Evolutionary conservation across 2,329 filamentous ascomycete genomes (phyloP), one percentile per base, ranked within the genome.

Genomic region (Aspergillus pseudoviridinutans): DNA sequence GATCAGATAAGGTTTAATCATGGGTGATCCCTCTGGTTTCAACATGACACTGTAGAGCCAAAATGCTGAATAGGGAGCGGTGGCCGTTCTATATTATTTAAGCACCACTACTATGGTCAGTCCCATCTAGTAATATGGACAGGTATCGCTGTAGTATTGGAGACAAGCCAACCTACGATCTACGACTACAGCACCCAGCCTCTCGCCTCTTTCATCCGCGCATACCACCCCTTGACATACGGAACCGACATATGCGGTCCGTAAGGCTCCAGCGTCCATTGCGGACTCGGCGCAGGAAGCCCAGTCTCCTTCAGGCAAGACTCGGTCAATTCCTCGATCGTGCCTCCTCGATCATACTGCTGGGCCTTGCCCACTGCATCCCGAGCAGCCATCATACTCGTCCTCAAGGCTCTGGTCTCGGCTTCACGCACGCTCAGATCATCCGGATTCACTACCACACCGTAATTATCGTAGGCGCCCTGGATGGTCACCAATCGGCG

Each of bases 151-250:
- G 29, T 14, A 32, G 4, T 1, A 14, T 12, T 14, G 29, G 3
- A 4, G 14, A 32, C 12, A 14, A 32, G 29, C 10, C 29, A 14
- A 14, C 17, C 32, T 29, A 29, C 3, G 8, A 29, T 29, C 38
- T 44, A 44, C 41, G 41, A 22, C n/a, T 44, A n/a, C n/a, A 44
- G 10, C n/a, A 10, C 41, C 60, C 62, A 63, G 5, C 60, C 60
- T 8, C 56, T 60, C 5, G 38, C 59, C 17, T 56, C 49, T 4
- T 49, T 56, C 61, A 56, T 64, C 27, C n/a, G 54, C 10, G 42
- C 62, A 61, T 76, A 80, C 78, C 79, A 80, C 0, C 71, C 59
- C 61, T 71, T 69, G 42, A 80, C 77, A 66, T 80, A 81, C 22
- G 69, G 63, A 49, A 79, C 50, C 10, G 68, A 69, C 14, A 72